Conservation (phyloP, 306 rosid species). For the Cucumis cinereus region DNA sequence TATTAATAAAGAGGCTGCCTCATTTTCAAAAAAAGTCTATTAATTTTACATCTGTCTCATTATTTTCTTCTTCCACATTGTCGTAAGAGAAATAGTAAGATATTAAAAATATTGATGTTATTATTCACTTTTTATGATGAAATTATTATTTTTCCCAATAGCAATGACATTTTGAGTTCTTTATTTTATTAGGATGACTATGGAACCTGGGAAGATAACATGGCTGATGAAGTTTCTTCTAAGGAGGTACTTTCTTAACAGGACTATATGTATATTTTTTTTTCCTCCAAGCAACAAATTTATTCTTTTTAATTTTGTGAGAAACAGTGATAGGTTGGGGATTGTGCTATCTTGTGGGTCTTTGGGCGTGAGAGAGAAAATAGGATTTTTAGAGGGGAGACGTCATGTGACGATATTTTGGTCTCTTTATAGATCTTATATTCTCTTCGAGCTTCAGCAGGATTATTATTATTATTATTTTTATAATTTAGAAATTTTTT, state of each 20-base stretch:
- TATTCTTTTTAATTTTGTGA: background rate
- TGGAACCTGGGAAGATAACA: constrained; percentile 65
- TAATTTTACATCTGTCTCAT: background rate
- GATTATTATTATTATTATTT: no score
- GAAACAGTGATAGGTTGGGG: background rate
- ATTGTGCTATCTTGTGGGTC: background rate
- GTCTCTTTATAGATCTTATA: background rate
- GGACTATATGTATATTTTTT: background rate
- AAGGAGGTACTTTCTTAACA: constrained; percentile 33
- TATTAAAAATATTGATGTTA: background rate
- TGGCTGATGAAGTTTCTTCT: constrained; percentile 18
- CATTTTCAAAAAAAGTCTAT: background rate
- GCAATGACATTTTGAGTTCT: background rate
- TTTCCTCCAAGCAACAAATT: background rate
- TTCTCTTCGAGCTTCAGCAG: background rate
- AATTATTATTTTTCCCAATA: background rate
- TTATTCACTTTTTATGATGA: background rate
- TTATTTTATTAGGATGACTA: constrained; percentile 44
- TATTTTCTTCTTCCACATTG: background rate
- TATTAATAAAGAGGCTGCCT: no score
- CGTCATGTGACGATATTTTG: background rate
- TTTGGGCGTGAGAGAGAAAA: background rate
- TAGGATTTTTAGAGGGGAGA: background rate
- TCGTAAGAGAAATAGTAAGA: background rate
- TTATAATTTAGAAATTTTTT: no score